A percentile compares a stretch with the other conserved stretches of the same genome.
These are phyloP conservation scores for Funneliformis caledonium DNA, from an alignment of 371 early-diverging fungal species.

Conservation along the genomic window DNA sequence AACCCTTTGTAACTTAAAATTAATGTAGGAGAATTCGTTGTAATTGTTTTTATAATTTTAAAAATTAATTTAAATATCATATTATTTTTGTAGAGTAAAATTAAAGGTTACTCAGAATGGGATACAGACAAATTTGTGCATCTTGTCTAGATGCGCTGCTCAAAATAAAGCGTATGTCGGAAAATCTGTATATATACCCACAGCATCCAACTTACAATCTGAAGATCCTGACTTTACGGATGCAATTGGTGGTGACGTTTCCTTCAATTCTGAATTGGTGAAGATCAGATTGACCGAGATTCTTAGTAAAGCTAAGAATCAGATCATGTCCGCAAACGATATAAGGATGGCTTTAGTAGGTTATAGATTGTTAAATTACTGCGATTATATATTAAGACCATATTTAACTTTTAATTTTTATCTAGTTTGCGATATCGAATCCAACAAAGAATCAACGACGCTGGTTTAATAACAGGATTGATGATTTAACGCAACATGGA, in stretches of 20 bases:
- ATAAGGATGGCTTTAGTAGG: slow-evolving; percentile 30
- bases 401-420: background rate
- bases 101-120: slow-evolving; percentile 35
- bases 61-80: background rate
- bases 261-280: slow-evolving; percentile 31
- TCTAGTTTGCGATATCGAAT: slow-evolving; percentile 12
- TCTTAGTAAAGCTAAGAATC: slow-evolving; percentile 33
- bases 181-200: slow-evolving; percentile 38
- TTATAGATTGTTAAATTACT: background rate
- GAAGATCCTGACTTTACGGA: slow-evolving; percentile 4
- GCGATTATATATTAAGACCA: background rate
- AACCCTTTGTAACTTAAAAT: slow-evolving; percentile 12
- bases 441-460: slow-evolving; percentile 36
- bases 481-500: background rate
- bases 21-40: slow-evolving; percentile 20
- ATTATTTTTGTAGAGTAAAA: slow-evolving; percentile 30
- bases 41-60: background rate
- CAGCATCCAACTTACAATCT: background rate
- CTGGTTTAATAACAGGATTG: slow-evolving; percentile 35
- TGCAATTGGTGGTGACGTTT: slow-evolving; percentile 10
- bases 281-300: slow-evolving; percentile 32
- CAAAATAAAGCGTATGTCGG: slow-evolving; percentile 36
- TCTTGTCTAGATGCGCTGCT: slow-evolving; percentile 19
- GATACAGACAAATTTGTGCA: slow-evolving; percentile 36
- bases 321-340: slow-evolving; percentile 32